Evolutionary conservation across 441 rosid genomes (phyloP).

Genomic region (Metrosideros polymorpha): DNA sequence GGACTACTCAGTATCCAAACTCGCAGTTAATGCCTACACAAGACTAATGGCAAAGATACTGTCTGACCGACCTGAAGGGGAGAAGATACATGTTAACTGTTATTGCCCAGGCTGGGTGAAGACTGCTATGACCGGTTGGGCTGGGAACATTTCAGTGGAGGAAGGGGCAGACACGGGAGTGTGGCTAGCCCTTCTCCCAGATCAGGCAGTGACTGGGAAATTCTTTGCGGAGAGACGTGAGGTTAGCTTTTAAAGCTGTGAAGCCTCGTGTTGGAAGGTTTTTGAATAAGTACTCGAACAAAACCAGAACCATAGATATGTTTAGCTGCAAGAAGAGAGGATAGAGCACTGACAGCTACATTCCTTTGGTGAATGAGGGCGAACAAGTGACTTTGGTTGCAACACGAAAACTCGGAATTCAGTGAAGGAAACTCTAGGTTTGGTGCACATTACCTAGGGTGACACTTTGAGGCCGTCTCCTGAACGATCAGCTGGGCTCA

Average conservation of each 20-base stretch:
- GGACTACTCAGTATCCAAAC: conserved; percentile 84
- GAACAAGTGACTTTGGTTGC: background rate
- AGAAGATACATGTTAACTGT: conserved; percentile 65
- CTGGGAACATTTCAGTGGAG: conserved; percentile 62
- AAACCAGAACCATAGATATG: background rate
- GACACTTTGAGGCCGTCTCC: background rate
- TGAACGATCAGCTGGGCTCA: background rate
- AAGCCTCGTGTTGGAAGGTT: background rate
- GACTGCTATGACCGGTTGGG: conserved; percentile 88
- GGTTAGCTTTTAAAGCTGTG: conserved; percentile 41
- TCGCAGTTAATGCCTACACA: conserved; percentile 72
- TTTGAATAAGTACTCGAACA: background rate
- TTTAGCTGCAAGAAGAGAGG: background rate
- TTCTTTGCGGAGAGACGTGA: conserved; percentile 96
- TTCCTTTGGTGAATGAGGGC: background rate
- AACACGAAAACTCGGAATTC: background rate
- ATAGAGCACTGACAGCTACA: background rate
- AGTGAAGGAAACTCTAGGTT: background rate
- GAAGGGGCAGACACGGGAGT: conserved; percentile 94
- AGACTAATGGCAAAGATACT: conserved; percentile 54
- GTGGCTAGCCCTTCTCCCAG: conserved; percentile 77
- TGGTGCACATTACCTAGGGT: background rate
- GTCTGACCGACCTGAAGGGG: conserved; percentile 43
- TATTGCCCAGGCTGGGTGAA: conserved; percentile 98
- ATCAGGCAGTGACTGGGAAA: conserved; percentile 54